Evolutionary conservation across 495 filamentous ascomycete species (phyloP).

Genomic region (Parmelia sp.): DNA sequence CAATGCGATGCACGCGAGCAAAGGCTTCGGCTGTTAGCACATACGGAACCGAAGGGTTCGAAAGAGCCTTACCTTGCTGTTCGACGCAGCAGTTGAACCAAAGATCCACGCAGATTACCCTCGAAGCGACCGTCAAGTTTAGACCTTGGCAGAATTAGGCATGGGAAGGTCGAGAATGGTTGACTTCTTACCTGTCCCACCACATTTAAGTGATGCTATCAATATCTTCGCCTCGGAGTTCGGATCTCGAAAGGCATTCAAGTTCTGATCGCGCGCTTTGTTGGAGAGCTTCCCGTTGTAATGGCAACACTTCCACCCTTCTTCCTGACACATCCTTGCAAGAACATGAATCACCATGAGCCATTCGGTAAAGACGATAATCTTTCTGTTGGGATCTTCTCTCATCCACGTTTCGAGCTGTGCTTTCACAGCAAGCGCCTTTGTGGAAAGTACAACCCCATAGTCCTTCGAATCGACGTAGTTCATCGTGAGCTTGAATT

Average conservation of each 20-base stretch:
- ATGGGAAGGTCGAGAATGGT: background rate
- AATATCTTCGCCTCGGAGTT: slow-evolving; percentile 28
- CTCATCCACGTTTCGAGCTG: slow-evolving; percentile 34
- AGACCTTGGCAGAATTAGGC: slow-evolving; percentile 30
- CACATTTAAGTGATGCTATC: slow-evolving; percentile 42
- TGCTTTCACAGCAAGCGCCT: slow-evolving; percentile 19
- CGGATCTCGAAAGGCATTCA: background rate
- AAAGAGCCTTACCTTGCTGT: slow-evolving; percentile 37
- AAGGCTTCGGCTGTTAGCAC: slow-evolving; percentile 44
- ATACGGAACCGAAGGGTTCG: background rate
- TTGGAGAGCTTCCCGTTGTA: slow-evolving; percentile 33
- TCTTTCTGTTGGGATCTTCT: slow-evolving; percentile 31
- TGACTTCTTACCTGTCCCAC: slow-evolving; percentile 31
- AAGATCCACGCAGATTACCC: slow-evolving; percentile 51
- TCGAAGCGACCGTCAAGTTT: slow-evolving; percentile 50
- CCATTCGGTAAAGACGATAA: slow-evolving; percentile 42
- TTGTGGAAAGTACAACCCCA: slow-evolving; percentile 17
- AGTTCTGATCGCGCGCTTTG: slow-evolving; percentile 23
- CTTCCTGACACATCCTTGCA: slow-evolving; percentile 24
- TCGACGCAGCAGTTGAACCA: slow-evolving; percentile 54
- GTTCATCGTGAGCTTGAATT: slow-evolving; percentile 14
- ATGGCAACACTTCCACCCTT: slow-evolving; percentile 31
- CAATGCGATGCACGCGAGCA: slow-evolving; percentile 56
- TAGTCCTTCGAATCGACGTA: slow-evolving; percentile 27
- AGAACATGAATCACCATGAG: slow-evolving; percentile 30